These are phyloP conservation scores for Sporisorium scitamineum DNA, from an alignment of 1,284 basidiomycete genomes.

Conservation along the genomic window DNA sequence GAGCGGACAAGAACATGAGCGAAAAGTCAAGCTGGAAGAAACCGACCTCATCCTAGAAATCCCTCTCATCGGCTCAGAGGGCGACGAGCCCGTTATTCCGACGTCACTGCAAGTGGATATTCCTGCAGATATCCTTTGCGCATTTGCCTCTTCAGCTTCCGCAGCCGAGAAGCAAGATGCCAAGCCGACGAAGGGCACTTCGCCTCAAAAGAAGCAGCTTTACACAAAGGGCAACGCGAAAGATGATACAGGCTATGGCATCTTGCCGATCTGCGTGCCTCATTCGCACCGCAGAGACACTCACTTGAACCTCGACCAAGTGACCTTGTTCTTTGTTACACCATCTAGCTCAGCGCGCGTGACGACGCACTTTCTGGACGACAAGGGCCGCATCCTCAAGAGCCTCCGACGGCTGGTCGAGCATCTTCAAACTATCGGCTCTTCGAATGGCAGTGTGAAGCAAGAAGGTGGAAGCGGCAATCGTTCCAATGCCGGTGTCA, in stretches of 20 bases:
- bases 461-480: not conserved
- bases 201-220: constrained; percentile 18
- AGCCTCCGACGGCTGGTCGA: constrained; percentile 22
- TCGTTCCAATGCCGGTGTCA: not conserved
- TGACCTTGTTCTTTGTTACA: constrained; percentile 54
- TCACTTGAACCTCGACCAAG: constrained; percentile 6
- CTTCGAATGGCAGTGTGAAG: not conserved
- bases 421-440: constrained; percentile 1
- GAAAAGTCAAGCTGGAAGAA: constrained; percentile 5
- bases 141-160: not conserved
- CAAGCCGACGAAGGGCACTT: not conserved
- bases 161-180: not conserved
- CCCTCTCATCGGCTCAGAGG: not conserved
- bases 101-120: not conserved
- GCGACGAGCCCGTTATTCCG: not conserved
- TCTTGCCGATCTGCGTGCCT: constrained; percentile 34
- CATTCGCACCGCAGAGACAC: constrained; percentile 5
- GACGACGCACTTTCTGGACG: constrained; percentile 61
- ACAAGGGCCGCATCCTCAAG: constrained; percentile 53
- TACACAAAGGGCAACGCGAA: constrained; percentile 46
- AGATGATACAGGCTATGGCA: constrained; percentile 43
- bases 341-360: constrained; percentile 63
- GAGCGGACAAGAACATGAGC: no score
- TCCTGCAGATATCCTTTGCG: constrained; percentile 9
- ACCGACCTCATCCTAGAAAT: not conserved